Conservation (phyloP, 176 grass and related monocot genomes). For the Bolboschoenus planiculmis region DNA sequence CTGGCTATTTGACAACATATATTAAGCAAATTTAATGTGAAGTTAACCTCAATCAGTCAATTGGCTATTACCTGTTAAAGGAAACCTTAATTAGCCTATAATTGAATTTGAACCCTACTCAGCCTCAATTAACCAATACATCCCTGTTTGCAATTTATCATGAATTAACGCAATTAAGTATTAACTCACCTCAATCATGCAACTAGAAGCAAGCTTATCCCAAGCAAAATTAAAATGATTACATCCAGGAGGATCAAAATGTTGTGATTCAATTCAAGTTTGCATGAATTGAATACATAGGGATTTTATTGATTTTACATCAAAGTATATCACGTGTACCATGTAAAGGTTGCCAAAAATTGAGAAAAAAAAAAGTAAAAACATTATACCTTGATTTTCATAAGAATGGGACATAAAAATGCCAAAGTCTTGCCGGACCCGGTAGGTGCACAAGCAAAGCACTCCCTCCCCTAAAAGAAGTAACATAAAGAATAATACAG, state of each 20-base stretch:
- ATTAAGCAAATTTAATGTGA: conserved; percentile 2
- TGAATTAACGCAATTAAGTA: not conserved
- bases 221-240: not conserved
- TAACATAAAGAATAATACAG: not conserved
- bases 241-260: not conserved
- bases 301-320: conserved; percentile 1
- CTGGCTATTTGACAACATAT: conserved; percentile 70
- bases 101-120: not conserved
- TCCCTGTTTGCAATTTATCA: not conserved
- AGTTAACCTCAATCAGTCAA: not conserved
- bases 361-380: not conserved
- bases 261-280: not conserved
- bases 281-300: not conserved
- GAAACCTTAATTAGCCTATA: not conserved
- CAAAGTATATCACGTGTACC: not conserved
- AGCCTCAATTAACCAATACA: not conserved
- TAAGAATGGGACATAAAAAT: conserved; percentile 75
- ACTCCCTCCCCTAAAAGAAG: conserved; percentile 68
- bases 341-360: not conserved
- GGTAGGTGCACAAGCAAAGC: conserved; percentile 95
- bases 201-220: not conserved
- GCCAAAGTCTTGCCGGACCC: conserved; percentile 97
- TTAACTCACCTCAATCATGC: not conserved
- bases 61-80: not conserved
- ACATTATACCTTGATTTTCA: conserved; percentile 86